phyloP scores from a whole-genome alignment of 2,329 filamentous ascomycete genomes.

The Phaeosphaeria sp. region DNA sequence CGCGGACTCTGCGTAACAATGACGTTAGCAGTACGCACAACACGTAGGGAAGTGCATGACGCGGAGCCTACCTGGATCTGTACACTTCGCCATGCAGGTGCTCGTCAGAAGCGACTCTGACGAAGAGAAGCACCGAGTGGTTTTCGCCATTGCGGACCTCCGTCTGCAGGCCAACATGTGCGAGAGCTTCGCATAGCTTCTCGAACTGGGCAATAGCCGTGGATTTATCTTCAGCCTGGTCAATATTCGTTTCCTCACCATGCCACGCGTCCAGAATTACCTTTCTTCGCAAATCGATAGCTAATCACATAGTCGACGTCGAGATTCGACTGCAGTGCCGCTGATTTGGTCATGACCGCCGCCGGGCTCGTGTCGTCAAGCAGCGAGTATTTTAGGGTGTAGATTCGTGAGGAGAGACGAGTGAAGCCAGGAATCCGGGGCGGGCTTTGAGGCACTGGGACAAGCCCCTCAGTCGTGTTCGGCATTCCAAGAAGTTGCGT shows the following conservation, averaged over 20 bases:
- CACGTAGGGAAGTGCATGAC: not conserved
- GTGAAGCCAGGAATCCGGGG: conserved; percentile 26
- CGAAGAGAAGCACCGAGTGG: conserved; percentile 79
- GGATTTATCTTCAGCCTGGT: conserved; percentile 61
- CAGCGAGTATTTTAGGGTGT: conserved; percentile 25
- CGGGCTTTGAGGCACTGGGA: not conserved
- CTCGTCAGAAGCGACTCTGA: conserved; percentile 76
- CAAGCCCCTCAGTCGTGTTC: conserved; percentile 11
- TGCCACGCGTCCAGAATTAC: conserved; percentile 52
- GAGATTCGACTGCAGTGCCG: conserved; percentile 60
- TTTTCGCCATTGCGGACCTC: conserved; percentile 84
- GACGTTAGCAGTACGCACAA: not conserved
- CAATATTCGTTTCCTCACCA: conserved; percentile 14
- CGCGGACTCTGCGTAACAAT: conserved; percentile 75
- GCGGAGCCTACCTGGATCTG: conserved; percentile 66
- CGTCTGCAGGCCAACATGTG: conserved; percentile 80
- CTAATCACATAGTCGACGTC: conserved; percentile 89
- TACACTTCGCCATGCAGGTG: conserved; percentile 83
- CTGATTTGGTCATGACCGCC: conserved; percentile 46
- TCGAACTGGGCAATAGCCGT: conserved; percentile 78
- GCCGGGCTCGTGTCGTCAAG: conserved; percentile 23
- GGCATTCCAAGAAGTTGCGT: conserved; percentile 34
- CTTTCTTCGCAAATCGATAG: conserved; percentile 73
- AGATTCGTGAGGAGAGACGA: conserved; percentile 22
- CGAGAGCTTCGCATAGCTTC: conserved; percentile 76